phyloP scores from a whole-genome alignment of 2,329 filamentous ascomycete species.

The Akanthomyces uredinophilus region DNA sequence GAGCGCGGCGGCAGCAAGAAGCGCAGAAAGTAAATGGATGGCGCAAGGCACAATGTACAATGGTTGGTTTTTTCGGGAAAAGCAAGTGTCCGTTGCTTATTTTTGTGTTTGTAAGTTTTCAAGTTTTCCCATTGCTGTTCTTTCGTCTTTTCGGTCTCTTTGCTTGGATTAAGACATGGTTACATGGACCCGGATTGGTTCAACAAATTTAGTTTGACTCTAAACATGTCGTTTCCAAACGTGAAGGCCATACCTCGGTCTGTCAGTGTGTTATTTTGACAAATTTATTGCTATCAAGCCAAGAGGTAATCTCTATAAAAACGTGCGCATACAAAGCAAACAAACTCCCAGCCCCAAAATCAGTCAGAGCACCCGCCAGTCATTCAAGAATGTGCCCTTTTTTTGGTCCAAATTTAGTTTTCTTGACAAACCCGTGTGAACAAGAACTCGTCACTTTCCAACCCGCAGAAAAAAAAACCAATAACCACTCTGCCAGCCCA shows the following conservation, averaged over 20 bases:
- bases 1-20: slow-evolving; percentile 64
- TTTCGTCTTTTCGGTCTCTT: not conserved
- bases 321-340: not conserved
- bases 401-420: not conserved
- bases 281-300: not conserved
- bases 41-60: not conserved
- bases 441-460: too few species aligned
- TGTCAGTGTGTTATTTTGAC: not conserved
- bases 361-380: not conserved
- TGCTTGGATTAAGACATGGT: not conserved
- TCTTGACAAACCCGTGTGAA: not conserved
- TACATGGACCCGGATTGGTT: not conserved
- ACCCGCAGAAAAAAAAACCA: too few species aligned
- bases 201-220: too few species aligned
- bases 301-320: not conserved
- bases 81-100: slow-evolving; percentile 4
- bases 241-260: too few species aligned
- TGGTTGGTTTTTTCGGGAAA: slow-evolving; percentile 2
- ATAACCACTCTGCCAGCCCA: not conserved
- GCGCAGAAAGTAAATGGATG: slow-evolving; percentile 30
- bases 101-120: slow-evolving; percentile 5
- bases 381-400: not conserved
- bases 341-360: slow-evolving; percentile 1
- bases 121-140: not conserved
- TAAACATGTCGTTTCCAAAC: too few species aligned